These are phyloP conservation scores for Lycium barbarum DNA, from an alignment of 257 asterid species.

Conservation along the genomic window DNA sequence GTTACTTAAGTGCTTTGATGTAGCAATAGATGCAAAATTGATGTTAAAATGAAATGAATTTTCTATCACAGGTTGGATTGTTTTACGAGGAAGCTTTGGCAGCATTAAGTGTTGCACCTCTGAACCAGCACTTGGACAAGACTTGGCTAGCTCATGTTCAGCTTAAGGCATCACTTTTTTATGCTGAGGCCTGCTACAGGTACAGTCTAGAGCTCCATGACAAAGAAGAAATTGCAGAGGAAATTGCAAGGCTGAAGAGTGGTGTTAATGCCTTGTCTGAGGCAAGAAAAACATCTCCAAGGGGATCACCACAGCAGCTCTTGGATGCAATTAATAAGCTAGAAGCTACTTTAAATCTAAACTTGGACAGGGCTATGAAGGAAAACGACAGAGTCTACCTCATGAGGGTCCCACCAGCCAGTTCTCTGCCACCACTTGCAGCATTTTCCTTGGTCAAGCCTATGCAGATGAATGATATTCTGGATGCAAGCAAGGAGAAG, in stretches of 20 bases:
- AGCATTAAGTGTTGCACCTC: constrained; percentile 69
- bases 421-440: constrained; percentile 85
- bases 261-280: constrained; percentile 74
- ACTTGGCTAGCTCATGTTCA: constrained; percentile 93
- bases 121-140: constrained; percentile 93
- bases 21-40: not conserved
- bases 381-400: constrained; percentile 98
- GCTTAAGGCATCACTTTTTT: constrained; percentile 90
- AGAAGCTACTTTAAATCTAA: constrained; percentile 70
- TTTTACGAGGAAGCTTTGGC: constrained; percentile 95
- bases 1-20: not conserved
- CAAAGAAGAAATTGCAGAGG: constrained; percentile 97
- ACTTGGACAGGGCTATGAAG: constrained; percentile 88
- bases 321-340: constrained; percentile 77
- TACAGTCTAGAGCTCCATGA: constrained; percentile 90
- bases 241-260: constrained; percentile 92
- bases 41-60: constrained; percentile 11
- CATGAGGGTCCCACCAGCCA: constrained; percentile 91
- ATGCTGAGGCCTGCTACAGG: constrained; percentile 92
- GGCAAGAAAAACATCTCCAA: constrained; percentile 80
- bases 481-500: constrained; percentile 89
- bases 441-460: constrained; percentile 94
- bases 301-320: constrained; percentile 90
- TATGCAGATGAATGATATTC: constrained; percentile 79
- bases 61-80: constrained; percentile 67